Evolutionary conservation across 177 flowering plant genomes (phyloP).

Genomic region (Vitis hybrid): DNA sequence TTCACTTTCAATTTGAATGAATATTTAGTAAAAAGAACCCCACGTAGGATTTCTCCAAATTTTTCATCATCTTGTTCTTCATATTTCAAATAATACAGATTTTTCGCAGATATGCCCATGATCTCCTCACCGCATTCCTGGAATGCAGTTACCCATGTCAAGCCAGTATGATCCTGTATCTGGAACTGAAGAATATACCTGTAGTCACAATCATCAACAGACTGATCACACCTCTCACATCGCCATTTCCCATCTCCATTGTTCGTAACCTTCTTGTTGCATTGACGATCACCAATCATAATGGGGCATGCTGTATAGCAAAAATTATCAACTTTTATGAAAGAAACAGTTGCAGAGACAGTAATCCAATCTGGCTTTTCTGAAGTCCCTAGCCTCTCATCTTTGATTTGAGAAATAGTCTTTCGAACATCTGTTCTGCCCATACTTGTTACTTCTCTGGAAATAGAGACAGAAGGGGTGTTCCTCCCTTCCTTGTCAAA

Average conservation of each 20-base stretch:
- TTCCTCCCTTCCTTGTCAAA: constrained; percentile 67
- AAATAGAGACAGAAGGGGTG: constrained; percentile 54
- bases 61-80: constrained; percentile 79
- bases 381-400: constrained; percentile 88
- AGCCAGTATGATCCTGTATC: constrained; percentile 88
- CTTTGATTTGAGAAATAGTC: constrained; percentile 83
- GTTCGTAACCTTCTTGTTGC: constrained; percentile 87
- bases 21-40: constrained; percentile 56
- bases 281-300: constrained; percentile 75
- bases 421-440: constrained; percentile 66
- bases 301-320: constrained; percentile 94
- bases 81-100: constrained; percentile 56
- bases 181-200: constrained; percentile 86
- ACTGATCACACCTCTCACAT: constrained; percentile 85
- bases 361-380: constrained; percentile 98
- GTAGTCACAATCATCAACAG: constrained; percentile 78
- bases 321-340: constrained; percentile 70
- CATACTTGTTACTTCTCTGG: constrained; percentile 54
- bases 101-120: constrained; percentile 80
- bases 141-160: constrained; percentile 91
- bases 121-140: constrained; percentile 91
- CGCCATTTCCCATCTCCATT: constrained; percentile 95
- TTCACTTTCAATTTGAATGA: constrained; percentile 87
- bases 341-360: constrained; percentile 59
- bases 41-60: constrained; percentile 49